Conservation (phyloP, 2,329 filamentous ascomycete genomes). For the Tolypocladium album region DNA sequence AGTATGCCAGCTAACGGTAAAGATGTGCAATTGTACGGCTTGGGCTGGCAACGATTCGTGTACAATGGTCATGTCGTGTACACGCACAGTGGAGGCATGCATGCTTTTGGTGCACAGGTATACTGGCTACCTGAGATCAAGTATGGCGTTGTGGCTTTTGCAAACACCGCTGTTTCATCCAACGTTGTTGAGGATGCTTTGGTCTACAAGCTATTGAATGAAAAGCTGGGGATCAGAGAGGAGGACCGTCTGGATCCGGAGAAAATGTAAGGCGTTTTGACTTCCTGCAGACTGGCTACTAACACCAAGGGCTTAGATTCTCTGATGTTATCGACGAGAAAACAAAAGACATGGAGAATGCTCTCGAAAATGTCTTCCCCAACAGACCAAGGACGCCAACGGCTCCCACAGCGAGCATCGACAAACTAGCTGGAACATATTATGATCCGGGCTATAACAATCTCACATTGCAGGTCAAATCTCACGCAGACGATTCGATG, state of each 20-base stretch:
- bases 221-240: conserved; percentile 13
- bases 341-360: not conserved
- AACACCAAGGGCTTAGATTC: not conserved
- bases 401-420: not conserved
- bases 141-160: not conserved
- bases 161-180: conserved; percentile 7
- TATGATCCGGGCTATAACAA: not conserved
- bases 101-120: conserved; percentile 15
- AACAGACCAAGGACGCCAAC: not conserved
- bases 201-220: conserved; percentile 17
- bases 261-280: conserved; percentile 3
- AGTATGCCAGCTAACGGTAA: not conserved
- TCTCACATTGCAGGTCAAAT: not conserved
- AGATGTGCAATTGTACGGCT: conserved; percentile 14
- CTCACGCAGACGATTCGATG: conserved; percentile 6
- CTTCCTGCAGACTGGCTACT: not conserved
- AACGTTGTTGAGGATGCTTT: conserved; percentile 18
- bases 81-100: conserved; percentile 17
- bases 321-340: not conserved
- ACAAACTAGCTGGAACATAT: not conserved
- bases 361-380: not conserved
- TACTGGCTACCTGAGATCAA: conserved; percentile 14
- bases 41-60: conserved; percentile 18
- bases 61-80: conserved; percentile 17
- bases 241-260: conserved; percentile 10